Conservation (phyloP, 78 protist genomes). For the Dictyostelium citrinum region DNA sequence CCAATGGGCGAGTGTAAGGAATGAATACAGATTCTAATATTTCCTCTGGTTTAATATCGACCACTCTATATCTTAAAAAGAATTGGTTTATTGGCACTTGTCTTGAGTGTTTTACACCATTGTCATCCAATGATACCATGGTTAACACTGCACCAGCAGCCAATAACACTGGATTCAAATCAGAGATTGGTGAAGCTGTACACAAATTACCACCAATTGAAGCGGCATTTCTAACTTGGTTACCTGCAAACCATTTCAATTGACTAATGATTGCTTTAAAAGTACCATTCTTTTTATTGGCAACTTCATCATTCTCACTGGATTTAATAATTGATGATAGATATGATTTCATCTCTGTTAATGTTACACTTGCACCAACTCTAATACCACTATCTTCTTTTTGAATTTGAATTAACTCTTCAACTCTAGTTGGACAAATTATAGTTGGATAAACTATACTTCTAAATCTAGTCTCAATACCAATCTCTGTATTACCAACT, state of each 20-base stretch:
- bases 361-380: constrained; percentile 78
- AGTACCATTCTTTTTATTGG: background rate
- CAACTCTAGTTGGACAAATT: constrained; percentile 60
- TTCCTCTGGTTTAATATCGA: constrained; percentile 80
- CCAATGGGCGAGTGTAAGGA: constrained; percentile 68
- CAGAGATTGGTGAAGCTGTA: constrained; percentile 93
- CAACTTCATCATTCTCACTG: background rate
- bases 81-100: constrained; percentile 22
- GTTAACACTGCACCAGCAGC: constrained; percentile 74
- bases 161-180: constrained; percentile 87
- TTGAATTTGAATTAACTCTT: constrained; percentile 44
- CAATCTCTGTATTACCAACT: constrained; percentile 90
- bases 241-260: constrained; percentile 91
- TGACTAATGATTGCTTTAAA: constrained; percentile 63
- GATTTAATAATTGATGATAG: background rate
- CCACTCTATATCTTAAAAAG: constrained; percentile 80
- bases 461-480: constrained; percentile 84
- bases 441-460: constrained; percentile 34
- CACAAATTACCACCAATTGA: constrained; percentile 90
- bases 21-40: constrained; percentile 67
- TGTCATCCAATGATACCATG: constrained; percentile 15
- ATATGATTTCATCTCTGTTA: constrained; percentile 32
- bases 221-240: constrained; percentile 93
- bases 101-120: background rate
- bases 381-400: constrained; percentile 28